phyloP scores from a whole-genome alignment of 345 rosid genomes.

The Aethionema arabicum region DNA sequence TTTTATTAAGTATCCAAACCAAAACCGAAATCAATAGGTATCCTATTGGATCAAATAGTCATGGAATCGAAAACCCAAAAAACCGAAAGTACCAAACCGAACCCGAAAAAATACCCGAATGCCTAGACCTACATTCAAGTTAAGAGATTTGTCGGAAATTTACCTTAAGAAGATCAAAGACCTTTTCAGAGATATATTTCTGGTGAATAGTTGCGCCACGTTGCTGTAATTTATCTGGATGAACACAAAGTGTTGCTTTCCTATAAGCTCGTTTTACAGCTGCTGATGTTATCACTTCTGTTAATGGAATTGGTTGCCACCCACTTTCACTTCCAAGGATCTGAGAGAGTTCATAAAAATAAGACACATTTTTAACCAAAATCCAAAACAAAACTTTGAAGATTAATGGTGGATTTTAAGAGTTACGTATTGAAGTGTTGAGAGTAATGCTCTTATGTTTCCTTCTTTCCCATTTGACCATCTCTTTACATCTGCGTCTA shows the following conservation, averaged over 20 bases:
- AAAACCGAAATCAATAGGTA: too few species aligned
- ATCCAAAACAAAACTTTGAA: neutral
- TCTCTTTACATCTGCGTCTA: slow-evolving; percentile 90
- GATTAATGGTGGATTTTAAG: neutral
- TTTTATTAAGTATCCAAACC: too few species aligned
- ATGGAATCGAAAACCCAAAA: too few species aligned
- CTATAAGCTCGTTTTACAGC: slow-evolving; percentile 96
- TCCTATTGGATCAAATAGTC: too few species aligned
- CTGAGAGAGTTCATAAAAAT: slow-evolving; percentile 41
- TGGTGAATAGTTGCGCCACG: slow-evolving; percentile 92
- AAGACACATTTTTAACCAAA: neutral
- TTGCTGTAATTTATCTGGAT: slow-evolving; percentile 96
- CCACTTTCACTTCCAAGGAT: slow-evolving; percentile 87
- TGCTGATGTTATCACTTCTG: slow-evolving; percentile 90
- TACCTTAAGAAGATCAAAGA: slow-evolving; percentile 96
- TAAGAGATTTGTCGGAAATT: slow-evolving; percentile 8
- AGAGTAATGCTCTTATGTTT: slow-evolving; percentile 88
- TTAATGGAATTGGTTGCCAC: slow-evolving; percentile 93
- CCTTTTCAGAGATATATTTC: slow-evolving; percentile 89
- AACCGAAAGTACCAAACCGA: too few species aligned
- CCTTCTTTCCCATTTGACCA: slow-evolving; percentile 97
- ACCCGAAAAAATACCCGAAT: too few species aligned
- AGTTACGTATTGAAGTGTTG: slow-evolving; percentile 96
- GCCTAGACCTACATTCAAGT: too few species aligned
- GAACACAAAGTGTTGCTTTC: slow-evolving; percentile 97